Base-by-base conservation (phyloP, 495 filamentous ascomycete species). In the Penicillium taxi region DNA sequence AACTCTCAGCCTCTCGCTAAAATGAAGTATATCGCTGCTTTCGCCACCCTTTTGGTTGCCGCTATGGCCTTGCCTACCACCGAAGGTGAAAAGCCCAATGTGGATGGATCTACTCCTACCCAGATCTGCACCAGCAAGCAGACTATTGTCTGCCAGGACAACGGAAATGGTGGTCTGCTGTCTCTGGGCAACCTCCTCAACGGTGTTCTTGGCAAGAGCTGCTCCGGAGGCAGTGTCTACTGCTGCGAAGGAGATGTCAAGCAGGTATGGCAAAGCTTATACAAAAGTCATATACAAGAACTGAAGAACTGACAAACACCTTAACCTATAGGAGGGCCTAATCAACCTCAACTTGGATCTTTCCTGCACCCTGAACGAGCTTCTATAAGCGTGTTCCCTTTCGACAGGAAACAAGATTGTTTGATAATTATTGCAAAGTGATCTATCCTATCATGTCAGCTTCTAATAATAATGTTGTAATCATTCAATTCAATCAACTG, bases 271-370 rank as follows among this genome's bases (percentile, higher is more conserved):
- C 9, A 18, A 19, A 18, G 5, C 26, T 34, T 15, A 25, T n/a
- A n/a, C n/a, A n/a, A n/a, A n/a, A 22, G 15, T 2, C 1, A 14
- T 14, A 20, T 25, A 8, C 12, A 35, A 12, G 9, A 24, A 12
- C 32, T 35, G n/a, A n/a, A n/a, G n/a, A n/a, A n/a, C n/a, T n/a
- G n/a, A n/a, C n/a, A n/a, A 25, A 23, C 9, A 32, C 1, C 6
- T 9, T n/a, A 25, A 21, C 20, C 15, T 21, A 8, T 16, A 43
- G 40, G 8, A 1, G 9, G 40, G 40, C 14, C 23, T 43, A 14
- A 32, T 43, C 40, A 43, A 43, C 40, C 27, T 43, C 13, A 14
- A 43, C 21, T 26, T 43, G 18, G 19, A 43, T 16, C 26, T 43
- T 12, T 27, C 36, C 9, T 43, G 40, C 40, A 32, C 26, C 22